These are phyloP conservation scores for Meira miltonrushii DNA, from an alignment of 1,284 basidiomycete genomes.

Conservation along the genomic window DNA sequence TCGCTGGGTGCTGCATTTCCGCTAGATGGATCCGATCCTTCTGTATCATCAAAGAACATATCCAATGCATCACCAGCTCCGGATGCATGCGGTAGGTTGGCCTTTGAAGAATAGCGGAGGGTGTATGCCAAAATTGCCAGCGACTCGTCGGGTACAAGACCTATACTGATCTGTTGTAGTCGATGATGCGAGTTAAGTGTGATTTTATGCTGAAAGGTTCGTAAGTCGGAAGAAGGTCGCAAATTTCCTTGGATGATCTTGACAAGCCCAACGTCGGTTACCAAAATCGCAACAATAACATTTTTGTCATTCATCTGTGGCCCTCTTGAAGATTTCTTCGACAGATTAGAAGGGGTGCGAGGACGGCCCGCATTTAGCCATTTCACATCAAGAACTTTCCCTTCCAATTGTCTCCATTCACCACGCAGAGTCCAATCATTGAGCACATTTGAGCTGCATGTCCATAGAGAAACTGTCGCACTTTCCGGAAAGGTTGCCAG, in stretches of 20 bases:
- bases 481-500: background rate
- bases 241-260: background rate
- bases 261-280: conserved; percentile 1
- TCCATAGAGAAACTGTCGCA: background rate
- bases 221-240: background rate
- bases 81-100: background rate
- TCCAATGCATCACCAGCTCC: conserved; percentile 3
- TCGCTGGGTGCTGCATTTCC: background rate
- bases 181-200: background rate
- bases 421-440: conserved; percentile 1
- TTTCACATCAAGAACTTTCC: conserved; percentile 5
- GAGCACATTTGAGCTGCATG: background rate
- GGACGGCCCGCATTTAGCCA: conserved; percentile 1
- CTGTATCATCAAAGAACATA: conserved; percentile 8
- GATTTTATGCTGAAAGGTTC: background rate
- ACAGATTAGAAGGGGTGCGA: background rate
- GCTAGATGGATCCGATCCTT: background rate
- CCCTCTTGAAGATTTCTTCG: conserved; percentile 1
- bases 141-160: conserved; percentile 7
- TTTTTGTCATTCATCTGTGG: background rate
- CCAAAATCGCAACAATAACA: background rate
- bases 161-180: background rate
- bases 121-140: background rate
- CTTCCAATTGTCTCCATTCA: background rate
- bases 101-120: conserved; percentile 1